Conservation (phyloP, 176 grass and related monocot genomes). For the Elaeis guineensis region DNA sequence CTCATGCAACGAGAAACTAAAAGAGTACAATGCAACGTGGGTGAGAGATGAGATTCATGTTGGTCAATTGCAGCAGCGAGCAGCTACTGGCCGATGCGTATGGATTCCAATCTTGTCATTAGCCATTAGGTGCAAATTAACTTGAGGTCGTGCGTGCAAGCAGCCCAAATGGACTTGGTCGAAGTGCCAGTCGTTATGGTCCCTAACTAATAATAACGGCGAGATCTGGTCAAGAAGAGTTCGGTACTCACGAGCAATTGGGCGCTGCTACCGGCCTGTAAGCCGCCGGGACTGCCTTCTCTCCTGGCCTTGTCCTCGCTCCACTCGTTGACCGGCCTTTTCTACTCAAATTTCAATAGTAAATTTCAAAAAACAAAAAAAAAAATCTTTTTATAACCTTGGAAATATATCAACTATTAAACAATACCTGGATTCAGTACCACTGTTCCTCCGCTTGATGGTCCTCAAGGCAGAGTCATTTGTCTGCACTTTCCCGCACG, state of each 20-base stretch:
- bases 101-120: too few relatives aligned
- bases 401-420: neutral
- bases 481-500: conserved; percentile 26
- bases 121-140: too few relatives aligned
- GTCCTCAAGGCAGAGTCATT: conserved; percentile 29
- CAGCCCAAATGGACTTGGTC: too few relatives aligned
- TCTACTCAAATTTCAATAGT: neutral
- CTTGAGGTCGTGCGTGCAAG: too few relatives aligned
- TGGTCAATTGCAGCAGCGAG: too few relatives aligned
- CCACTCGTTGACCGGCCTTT: conserved; percentile 25
- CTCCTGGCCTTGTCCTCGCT: conserved; percentile 17
- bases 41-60: too few relatives aligned
- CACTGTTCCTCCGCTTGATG: neutral
- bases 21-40: too few relatives aligned
- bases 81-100: too few relatives aligned
- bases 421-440: neutral
- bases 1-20: too few relatives aligned
- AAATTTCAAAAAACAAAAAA: neutral
- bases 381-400: neutral
- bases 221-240: conserved; percentile 3
- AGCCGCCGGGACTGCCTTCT: conserved; percentile 12
- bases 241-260: conserved; percentile 43
- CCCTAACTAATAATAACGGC: too few relatives aligned
- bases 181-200: too few relatives aligned
- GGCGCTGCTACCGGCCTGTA: conserved; percentile 36